Evolutionary conservation across 352 stramenopile genomes (phyloP).

Genomic region (Phytopythium helicoides): DNA sequence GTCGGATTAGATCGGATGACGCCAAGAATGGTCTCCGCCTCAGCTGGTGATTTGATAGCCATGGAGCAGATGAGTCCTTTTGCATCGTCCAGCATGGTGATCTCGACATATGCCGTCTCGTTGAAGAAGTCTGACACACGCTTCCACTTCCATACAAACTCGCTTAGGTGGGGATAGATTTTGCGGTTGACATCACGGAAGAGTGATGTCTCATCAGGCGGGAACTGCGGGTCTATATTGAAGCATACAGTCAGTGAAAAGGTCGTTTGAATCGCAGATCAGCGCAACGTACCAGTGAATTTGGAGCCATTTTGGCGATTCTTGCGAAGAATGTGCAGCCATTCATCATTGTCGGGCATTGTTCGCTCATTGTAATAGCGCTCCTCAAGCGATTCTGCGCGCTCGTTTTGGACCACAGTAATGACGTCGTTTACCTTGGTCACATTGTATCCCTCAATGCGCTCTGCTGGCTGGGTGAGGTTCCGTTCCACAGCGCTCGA

Average conservation of each 20-base stretch:
- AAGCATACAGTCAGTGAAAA: neutral
- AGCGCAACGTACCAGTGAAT: constrained; percentile 49
- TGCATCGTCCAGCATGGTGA: constrained; percentile 81
- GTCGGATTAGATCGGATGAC: constrained; percentile 49
- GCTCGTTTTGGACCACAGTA: constrained; percentile 67
- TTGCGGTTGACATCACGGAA: constrained; percentile 65
- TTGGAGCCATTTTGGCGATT: constrained; percentile 67
- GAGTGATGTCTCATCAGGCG: constrained; percentile 60
- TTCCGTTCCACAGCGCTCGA: constrained; percentile 69
- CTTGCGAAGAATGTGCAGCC: constrained; percentile 71
- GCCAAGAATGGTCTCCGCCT: constrained; percentile 72
- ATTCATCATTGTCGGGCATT: constrained; percentile 67
- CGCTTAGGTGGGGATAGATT: constrained; percentile 67
- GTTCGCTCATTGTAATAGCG: constrained; percentile 65
- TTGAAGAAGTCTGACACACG: constrained; percentile 85
- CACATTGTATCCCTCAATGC: constrained; percentile 69
- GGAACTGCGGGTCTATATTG: constrained; percentile 65
- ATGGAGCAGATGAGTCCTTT: constrained; percentile 84
- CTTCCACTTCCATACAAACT: constrained; percentile 85
- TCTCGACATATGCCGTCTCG: constrained; percentile 79
- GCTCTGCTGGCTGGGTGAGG: constrained; percentile 44
- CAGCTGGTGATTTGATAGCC: constrained; percentile 73
- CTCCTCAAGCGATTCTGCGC: constrained; percentile 53
- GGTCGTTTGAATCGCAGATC: too few relatives aligned
- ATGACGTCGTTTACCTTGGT: constrained; percentile 70